A percentile compares a stretch with the other conserved stretches of the same genome.
Evolutionary conservation across 148 eudicot species (phyloP).

Genomic region (Camellia japonica): DNA sequence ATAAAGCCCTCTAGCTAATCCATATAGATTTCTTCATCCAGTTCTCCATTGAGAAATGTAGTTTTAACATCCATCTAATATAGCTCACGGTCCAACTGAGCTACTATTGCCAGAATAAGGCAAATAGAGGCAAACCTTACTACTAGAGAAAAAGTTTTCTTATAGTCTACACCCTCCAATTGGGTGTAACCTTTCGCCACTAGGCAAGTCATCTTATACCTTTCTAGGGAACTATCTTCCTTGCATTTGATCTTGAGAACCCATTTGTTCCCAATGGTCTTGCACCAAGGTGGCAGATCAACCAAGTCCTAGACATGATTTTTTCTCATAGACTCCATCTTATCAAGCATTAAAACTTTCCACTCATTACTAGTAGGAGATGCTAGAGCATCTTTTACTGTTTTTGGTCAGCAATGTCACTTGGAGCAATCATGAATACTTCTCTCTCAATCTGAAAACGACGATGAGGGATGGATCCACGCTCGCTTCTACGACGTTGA

Average conservation of each 20-base stretch:
- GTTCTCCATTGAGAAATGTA: constrained; percentile 11
- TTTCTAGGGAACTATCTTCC: not conserved
- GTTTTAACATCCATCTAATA: constrained; percentile 15
- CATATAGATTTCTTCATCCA: constrained; percentile 12
- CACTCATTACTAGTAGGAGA: not conserved
- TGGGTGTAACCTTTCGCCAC: not conserved
- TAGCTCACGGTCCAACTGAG: not conserved
- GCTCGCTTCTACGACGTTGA: not conserved
- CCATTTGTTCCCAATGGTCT: not conserved
- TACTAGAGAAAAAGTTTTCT: not conserved
- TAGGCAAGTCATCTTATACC: not conserved
- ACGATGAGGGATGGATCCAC: not conserved
- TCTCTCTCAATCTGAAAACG: constrained; percentile 7
- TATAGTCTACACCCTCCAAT: not conserved
- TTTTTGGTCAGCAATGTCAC: not conserved
- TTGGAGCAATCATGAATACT: not conserved
- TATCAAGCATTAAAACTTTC: not conserved
- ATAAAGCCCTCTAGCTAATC: not conserved
- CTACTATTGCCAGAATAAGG: not conserved
- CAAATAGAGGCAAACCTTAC: not conserved
- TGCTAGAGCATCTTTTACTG: not conserved
- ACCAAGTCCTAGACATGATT: constrained; percentile 11
- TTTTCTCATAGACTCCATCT: not conserved
- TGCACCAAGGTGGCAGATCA: not conserved
- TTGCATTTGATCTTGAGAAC: constrained; percentile 4